Base-by-base conservation (phyloP, 202 grass and related monocot genomes). In the Bolboschoenoplectus hybrid region DNA sequence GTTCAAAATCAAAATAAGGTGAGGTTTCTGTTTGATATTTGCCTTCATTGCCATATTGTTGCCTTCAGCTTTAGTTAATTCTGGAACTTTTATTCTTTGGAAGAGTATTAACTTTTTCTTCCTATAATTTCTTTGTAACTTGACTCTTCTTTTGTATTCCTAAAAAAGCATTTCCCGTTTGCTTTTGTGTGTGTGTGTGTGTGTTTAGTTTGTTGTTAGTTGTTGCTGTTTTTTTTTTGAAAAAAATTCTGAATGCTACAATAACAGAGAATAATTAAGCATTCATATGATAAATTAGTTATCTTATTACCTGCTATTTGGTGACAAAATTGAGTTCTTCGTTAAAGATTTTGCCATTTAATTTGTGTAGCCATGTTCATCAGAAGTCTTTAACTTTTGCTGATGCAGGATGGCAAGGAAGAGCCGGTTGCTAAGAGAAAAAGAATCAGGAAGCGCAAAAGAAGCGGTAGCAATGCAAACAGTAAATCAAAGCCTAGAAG, bases 391-490 rank as follows among this genome's bases (percentile, higher is more conserved):
- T 41, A 10, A 1, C 56, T 47, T 67, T 84, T 69, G 4, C 38
- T 53, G 51, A 16, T 88, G n/a, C 60, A 92, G 89, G 87, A 58
- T 16, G 26, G 11, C 49, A 75, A 39, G n/a, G 44, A 67, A 85
- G 87, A 88, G 61, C 85, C 72, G 0, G 51, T 71, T 44, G 63
- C 73, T 1, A 94, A 94, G 85, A 88, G 87, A 85, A 94, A 97
- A 77, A 94, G 92, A 85, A 84, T 64, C 72, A 88, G 92, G 39
- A 97, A 94, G 67, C 85, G 85, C 60, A 94, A 88, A 51, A 97
- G 52, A 80, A 79, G 63, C 65, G 14, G 73, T 43, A 17, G 2
- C 66, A 87, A 89, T 78, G 83, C 45, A 19, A 83, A 87, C 63
- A 90, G 16, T 49, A 86, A 91, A 11, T 78, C 39, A 32, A 86